A percentile compares a stretch with the other conserved stretches of the same genome.
phyloP scores from a whole-genome alignment of 2,329 filamentous ascomycete genomes.

The Fonsecaea nubica region DNA sequence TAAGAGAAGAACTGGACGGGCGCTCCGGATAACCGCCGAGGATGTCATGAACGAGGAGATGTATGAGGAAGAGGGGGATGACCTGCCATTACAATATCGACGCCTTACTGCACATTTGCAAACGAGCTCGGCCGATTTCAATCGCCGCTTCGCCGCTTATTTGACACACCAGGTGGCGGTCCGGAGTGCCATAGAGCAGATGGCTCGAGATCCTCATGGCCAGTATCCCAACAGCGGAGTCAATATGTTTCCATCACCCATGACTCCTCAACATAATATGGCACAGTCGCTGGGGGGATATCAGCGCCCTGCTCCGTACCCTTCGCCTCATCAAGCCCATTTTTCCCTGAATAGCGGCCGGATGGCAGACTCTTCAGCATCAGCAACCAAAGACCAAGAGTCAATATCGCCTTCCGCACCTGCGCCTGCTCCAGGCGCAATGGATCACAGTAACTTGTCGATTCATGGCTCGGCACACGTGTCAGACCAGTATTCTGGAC shows the following conservation, averaged over 20 bases:
- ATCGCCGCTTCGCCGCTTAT: constrained; percentile 66
- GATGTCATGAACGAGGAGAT: constrained; percentile 91
- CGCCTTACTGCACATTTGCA: constrained; percentile 68
- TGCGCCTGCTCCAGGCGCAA: constrained; percentile 38
- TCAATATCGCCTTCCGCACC: constrained; percentile 46
- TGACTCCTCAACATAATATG: constrained; percentile 38
- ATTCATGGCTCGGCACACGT: constrained; percentile 46
- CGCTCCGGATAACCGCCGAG: constrained; percentile 79
- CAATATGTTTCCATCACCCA: constrained; percentile 45
- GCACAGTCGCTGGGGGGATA: constrained; percentile 41
- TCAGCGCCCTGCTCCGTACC: constrained; percentile 52
- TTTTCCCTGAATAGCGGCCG: constrained; percentile 35
- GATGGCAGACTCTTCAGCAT: constrained; percentile 34
- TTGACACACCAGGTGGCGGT: constrained; percentile 65
- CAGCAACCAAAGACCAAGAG: constrained; percentile 19
- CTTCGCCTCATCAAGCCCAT: constrained; percentile 43
- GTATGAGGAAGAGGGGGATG: constrained; percentile 94
- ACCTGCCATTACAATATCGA: constrained; percentile 71
- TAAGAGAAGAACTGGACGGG: constrained; percentile 83
- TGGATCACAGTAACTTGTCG: constrained; percentile 51
- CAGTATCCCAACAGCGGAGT: constrained; percentile 46
- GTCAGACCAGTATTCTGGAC: constrained; percentile 20
- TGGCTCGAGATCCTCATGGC: constrained; percentile 51
- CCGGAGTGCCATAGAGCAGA: constrained; percentile 56
- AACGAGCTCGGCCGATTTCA: constrained; percentile 66